Evolutionary conservation across 257 asterid species (phyloP).

Genomic region (Solanum sitiens): DNA sequence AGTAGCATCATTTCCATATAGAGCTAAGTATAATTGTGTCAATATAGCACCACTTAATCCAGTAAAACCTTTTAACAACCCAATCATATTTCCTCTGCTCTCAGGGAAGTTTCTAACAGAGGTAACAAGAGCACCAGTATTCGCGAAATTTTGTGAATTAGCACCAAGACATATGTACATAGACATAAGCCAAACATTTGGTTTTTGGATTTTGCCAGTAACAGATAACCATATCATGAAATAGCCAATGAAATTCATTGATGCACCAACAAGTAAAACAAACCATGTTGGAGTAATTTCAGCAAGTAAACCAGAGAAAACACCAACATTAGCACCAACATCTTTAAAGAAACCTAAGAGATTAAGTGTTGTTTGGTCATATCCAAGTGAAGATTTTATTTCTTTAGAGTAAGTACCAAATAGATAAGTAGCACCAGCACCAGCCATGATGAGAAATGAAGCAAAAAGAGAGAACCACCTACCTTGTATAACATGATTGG

Average conservation of each 20-base stretch:
- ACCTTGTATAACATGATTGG: slow-evolving; percentile 41
- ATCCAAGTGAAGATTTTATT: slow-evolving; percentile 52
- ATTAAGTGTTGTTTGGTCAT: slow-evolving; percentile 78
- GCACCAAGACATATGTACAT: slow-evolving; percentile 73
- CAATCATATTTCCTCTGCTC: slow-evolving; percentile 51
- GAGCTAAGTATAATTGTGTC: slow-evolving; percentile 65
- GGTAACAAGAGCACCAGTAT: slow-evolving; percentile 82
- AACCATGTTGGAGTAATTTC: slow-evolving; percentile 82
- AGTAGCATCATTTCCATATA: slow-evolving; percentile 66
- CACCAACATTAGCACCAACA: slow-evolving; percentile 80
- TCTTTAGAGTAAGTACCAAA: slow-evolving; percentile 79
- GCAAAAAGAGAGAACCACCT: slow-evolving; percentile 89
- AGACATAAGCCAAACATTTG: slow-evolving; percentile 76
- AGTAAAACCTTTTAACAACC: slow-evolving; percentile 66
- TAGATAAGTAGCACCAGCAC: slow-evolving; percentile 88
- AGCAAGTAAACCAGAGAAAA: slow-evolving; percentile 65
- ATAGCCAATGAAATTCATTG: slow-evolving; percentile 68
- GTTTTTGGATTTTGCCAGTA: slow-evolving; percentile 32
- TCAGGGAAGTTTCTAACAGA: slow-evolving; percentile 69
- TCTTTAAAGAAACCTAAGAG: slow-evolving; percentile 76
- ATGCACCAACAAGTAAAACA: slow-evolving; percentile 55
- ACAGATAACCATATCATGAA: slow-evolving; percentile 72
- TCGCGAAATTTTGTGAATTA: slow-evolving; percentile 77
- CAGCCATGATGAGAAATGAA: slow-evolving; percentile 72
- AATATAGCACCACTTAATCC: slow-evolving; percentile 80